phyloP scores from a whole-genome alignment of 441 rosid species.

The Erodium moschatum region DNA sequence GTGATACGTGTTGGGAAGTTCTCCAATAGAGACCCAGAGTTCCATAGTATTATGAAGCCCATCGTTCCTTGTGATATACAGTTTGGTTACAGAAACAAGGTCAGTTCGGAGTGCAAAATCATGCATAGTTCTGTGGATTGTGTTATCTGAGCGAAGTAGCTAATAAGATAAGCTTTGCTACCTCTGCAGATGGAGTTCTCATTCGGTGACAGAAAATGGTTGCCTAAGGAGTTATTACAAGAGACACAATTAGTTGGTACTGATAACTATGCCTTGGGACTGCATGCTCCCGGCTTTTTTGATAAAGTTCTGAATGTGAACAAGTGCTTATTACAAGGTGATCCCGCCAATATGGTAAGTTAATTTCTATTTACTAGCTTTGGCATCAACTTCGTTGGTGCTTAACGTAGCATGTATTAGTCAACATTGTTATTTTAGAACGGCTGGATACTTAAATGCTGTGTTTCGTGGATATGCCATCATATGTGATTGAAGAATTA shows the following conservation, averaged over 20 bases:
- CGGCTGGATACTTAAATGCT: too few relatives aligned
- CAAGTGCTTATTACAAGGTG: slow-evolving; percentile 74
- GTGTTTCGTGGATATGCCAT: too few relatives aligned
- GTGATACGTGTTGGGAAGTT: slow-evolving; percentile 60
- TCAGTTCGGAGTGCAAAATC: not conserved
- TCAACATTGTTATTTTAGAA: too few relatives aligned
- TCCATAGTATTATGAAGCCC: slow-evolving; percentile 46
- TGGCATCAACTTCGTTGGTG: not conserved
- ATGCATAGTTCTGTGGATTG: not conserved
- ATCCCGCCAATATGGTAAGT: slow-evolving; percentile 68
- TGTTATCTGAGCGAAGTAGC: not conserved
- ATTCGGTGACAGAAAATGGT: slow-evolving; percentile 71
- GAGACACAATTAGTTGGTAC: slow-evolving; percentile 41
- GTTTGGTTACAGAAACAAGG: slow-evolving; percentile 83
- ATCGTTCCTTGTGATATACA: slow-evolving; percentile 73
- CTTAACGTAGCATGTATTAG: not conserved
- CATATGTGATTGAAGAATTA: too few relatives aligned
- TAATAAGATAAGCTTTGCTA: not conserved
- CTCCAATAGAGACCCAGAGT: slow-evolving; percentile 37
- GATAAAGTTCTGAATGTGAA: slow-evolving; percentile 74
- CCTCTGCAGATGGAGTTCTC: slow-evolving; percentile 80
- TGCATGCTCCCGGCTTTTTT: slow-evolving; percentile 84
- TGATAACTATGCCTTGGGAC: slow-evolving; percentile 56
- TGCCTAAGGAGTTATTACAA: slow-evolving; percentile 46
- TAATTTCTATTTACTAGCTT: not conserved